Evolutionary conservation across 192 early-diverging fungal species (phyloP), one percentile per base, ranked within the genome.

Genomic region (Coemansia furcata): DNA sequence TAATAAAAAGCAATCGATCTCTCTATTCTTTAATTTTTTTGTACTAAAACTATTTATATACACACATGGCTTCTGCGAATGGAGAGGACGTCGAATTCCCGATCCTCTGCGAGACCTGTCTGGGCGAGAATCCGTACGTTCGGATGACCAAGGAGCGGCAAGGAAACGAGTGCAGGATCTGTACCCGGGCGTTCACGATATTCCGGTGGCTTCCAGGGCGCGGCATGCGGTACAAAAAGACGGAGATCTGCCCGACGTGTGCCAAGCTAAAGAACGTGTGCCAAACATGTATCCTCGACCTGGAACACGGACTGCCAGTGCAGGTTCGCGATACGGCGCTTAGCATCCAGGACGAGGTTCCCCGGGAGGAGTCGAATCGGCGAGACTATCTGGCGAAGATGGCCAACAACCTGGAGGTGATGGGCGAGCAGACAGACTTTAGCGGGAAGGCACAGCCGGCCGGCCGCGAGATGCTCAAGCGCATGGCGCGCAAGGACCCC

Each of bases 191-290:
- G 0, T 99, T 97, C 71, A 98, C 98, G 29, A 89, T 97, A 43
- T 99, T 98, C 76, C 87, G 93, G 44, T 99, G 98, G 98, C 84
- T 88, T 57, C 98, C 98, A 15, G 98, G 98, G 15, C 85, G 88
- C 19, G 94, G 93, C 6, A 95, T 94, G 93, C 89, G 97, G 62
- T 93, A 91, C 86, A 98, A 98, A 73, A 97, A 98, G 86, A 99
- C 98, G 0, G 95, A 99, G 75, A 92, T 98, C 61, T 99, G 98
- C 65, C 92, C 95, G 74, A 94, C 93, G 0, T 99, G 98, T 72
- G 93, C 98, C 37, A 96, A 98, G 75, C 85, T 98, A 68, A 99
- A 99, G 82, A 98, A 99, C 77, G 93, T 94, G 10, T 99, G 98
- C 64, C 98, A 98, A 72, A 96, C 96, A 7, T 99, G 98, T 72